phyloP scores from a whole-genome alignment of 192 early-diverging fungal genomes.

The Umbelopsis ramanniana region DNA sequence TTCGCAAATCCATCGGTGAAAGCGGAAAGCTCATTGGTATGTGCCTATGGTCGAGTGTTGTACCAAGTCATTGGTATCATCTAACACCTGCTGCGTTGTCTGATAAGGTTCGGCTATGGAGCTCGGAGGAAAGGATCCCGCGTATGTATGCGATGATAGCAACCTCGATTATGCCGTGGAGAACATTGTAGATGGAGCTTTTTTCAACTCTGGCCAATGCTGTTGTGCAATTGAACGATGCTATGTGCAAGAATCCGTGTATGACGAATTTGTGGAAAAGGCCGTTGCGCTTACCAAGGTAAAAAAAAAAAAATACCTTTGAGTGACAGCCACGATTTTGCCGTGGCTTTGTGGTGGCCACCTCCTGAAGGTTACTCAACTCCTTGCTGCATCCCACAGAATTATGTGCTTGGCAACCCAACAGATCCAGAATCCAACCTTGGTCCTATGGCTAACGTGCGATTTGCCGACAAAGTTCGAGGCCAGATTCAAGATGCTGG shows the following conservation, averaged over 20 bases:
- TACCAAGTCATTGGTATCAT: background rate
- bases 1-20: slow-evolving; percentile 49
- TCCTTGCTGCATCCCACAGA: slow-evolving; percentile 22
- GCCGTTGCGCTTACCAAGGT: slow-evolving; percentile 61
- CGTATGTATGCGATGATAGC: slow-evolving; percentile 75
- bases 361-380: no score
- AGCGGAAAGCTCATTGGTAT: slow-evolving; percentile 64
- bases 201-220: slow-evolving; percentile 83
- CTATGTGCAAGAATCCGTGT: slow-evolving; percentile 75
- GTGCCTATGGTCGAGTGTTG: no score
- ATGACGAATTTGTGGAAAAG: slow-evolving; percentile 71
- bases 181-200: slow-evolving; percentile 78
- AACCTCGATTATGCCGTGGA: slow-evolving; percentile 75
- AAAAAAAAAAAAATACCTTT: background rate
- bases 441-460: slow-evolving; percentile 74
- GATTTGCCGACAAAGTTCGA: slow-evolving; percentile 72
- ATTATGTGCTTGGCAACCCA: slow-evolving; percentile 74
- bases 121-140: slow-evolving; percentile 86
- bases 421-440: slow-evolving; percentile 62
- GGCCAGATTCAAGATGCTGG: slow-evolving; percentile 70
- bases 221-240: slow-evolving; percentile 83
- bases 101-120: slow-evolving; percentile 73
- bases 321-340: background rate
- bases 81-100: background rate
- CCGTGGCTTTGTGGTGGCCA: no score